Percentiles rank a stretch among this genome's conserved stretches.
phyloP scores from a whole-genome alignment of 768 basidiomycete genomes.

The Boletus pseudo-olivaceus region DNA sequence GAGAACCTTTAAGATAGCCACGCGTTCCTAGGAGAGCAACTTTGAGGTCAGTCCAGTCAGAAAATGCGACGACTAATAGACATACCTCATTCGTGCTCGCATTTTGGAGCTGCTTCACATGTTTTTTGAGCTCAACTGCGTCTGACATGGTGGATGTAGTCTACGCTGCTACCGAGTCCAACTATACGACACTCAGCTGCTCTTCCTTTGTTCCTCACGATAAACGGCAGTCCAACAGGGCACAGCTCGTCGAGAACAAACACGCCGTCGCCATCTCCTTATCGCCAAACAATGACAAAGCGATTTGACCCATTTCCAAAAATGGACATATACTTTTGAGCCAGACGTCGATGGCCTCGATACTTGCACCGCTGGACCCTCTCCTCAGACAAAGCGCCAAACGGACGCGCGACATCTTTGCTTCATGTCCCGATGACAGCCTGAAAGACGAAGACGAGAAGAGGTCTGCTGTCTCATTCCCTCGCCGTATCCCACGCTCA shows the following conservation, averaged over 20 bases:
- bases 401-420: slow-evolving; percentile 69
- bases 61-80: not conserved
- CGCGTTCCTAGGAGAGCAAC: slow-evolving; percentile 51
- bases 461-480: slow-evolving; percentile 44
- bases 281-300: slow-evolving; percentile 22
- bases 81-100: slow-evolving; percentile 56
- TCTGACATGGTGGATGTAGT: slow-evolving; percentile 29
- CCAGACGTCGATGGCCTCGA: slow-evolving; percentile 5
- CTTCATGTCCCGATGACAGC: slow-evolving; percentile 55
- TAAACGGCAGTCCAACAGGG: not conserved
- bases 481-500: not conserved
- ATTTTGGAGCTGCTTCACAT: slow-evolving; percentile 75
- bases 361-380: slow-evolving; percentile 64
- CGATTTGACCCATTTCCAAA: slow-evolving; percentile 2
- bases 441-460: slow-evolving; percentile 57
- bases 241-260: not conserved
- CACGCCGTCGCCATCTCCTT: not conserved
- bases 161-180: slow-evolving; percentile 19
- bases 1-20: slow-evolving; percentile 55
- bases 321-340: not conserved
- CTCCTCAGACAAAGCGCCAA: slow-evolving; percentile 63
- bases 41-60: not conserved
- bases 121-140: slow-evolving; percentile 66
- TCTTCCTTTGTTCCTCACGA: not conserved
- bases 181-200: slow-evolving; percentile 1